Evolutionary conservation across 768 basidiomycete genomes (phyloP).

Genomic region (Rhodotorula babjevae): DNA sequence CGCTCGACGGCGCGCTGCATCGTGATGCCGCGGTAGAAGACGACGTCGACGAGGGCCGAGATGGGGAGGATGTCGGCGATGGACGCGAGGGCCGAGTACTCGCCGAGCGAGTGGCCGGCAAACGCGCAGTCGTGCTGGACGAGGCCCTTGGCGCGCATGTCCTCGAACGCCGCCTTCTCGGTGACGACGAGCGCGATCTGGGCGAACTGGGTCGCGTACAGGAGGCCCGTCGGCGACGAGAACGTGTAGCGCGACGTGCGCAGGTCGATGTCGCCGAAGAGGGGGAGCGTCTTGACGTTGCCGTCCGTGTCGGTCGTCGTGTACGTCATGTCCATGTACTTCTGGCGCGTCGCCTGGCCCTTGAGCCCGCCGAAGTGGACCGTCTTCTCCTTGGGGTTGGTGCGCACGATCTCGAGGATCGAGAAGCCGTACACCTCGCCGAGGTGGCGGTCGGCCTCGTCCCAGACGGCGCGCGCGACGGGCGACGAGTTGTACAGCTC

Average conservation of each 20-base stretch:
- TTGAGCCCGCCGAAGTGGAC: conserved; percentile 99
- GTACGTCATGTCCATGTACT: conserved; percentile 99
- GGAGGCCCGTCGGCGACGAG: conserved; percentile 86
- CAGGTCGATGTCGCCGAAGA: conserved; percentile 90
- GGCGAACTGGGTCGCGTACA: conserved; percentile 97
- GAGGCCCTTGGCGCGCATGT: conserved; percentile 93
- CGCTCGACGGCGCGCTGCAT: conserved; percentile 99
- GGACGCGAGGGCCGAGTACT: conserved; percentile 95
- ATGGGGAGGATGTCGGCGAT: conserved; percentile 95
- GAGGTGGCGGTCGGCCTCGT: conserved; percentile 86
- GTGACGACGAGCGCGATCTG: conserved; percentile 98
- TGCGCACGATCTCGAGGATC: conserved; percentile 87
- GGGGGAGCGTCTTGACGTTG: conserved; percentile 87
- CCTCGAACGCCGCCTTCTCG: conserved; percentile 96
- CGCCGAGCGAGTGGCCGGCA: conserved; percentile 95
- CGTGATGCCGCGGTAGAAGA: conserved; percentile 99
- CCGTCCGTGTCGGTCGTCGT: conserved; percentile 93
- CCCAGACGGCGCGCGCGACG: conserved; percentile 95
- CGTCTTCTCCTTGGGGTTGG: conserved; percentile 92
- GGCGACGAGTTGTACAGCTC: conserved; percentile 89
- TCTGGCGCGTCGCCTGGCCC: conserved; percentile 92
- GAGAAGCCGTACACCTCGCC: conserved; percentile 96
- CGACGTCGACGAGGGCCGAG: conserved; percentile 90
- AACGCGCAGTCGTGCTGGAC: conserved; percentile 89
- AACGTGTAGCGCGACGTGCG: conserved; percentile 98